Base-by-base conservation (phyloP, 2,329 filamentous ascomycete genomes). In the Talaromyces pinophilus region DNA sequence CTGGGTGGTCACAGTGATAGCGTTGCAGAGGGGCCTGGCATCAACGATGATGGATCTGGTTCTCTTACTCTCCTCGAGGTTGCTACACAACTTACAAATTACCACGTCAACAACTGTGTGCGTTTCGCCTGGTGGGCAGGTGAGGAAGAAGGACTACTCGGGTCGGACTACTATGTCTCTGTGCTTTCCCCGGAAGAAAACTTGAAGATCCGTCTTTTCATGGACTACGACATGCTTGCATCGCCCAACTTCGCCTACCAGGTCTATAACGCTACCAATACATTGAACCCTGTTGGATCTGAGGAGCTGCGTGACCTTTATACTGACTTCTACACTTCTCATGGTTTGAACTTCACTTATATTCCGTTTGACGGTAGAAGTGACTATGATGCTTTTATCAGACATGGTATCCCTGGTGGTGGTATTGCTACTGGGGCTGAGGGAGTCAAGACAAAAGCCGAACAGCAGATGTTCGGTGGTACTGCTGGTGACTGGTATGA, bases 341-440 rank as follows among this genome's bases (percentile, higher is more conserved):
- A 88, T 25, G 88, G 83, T 1, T 82, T 88, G 65, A 88, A 88
- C 77, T 89, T 88, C 74, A 90, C 87, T 0, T 87, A 90, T 66
- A 91, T 91, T 33, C 85, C 87, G 1, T 94, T 95, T 70, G 89
- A 92, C 71, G 91, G 91, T 6, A 88, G 91, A 67, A 92, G 88
- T 69, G 92, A 95, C 77, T 94, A 94, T 72, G 90, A 88, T 61
- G 89, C 87, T 1, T 93, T 94, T 80, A 89, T 93, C 72, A 83
- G 86, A 42, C 84, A 86, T 65, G 89, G 89, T 2, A 92, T 93
- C 50, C 89, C 91, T 0, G 87, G 87, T 0, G 90, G 91, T 28
- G 91, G 91, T 35, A 87, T 93, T 68, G 90, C 90, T 64, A 92
- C 91, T 1, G 91, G 91, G 46, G 91, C 91, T 1, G 91, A 93